phyloP scores from a whole-genome alignment of 1,284 basidiomycete genomes.

The Afroboletus lepidellus region DNA sequence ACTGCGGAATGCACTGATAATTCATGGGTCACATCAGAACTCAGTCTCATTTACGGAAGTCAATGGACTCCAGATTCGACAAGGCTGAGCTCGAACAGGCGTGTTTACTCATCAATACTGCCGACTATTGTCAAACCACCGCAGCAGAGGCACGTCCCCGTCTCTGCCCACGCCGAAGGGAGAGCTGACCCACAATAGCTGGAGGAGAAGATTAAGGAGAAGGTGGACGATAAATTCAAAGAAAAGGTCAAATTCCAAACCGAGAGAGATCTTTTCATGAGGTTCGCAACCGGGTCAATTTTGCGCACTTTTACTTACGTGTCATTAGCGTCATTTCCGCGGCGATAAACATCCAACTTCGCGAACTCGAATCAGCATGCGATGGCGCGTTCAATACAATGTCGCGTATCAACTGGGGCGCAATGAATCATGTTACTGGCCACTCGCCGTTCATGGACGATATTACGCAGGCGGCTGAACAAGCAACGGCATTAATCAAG shows the following conservation, averaged over 20 bases:
- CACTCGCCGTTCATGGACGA: conserved; percentile 81
- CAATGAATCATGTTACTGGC: conserved; percentile 79
- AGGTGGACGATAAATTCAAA: conserved; percentile 73
- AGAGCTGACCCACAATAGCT: conserved; percentile 50
- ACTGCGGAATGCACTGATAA: neutral
- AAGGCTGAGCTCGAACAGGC: conserved; percentile 73
- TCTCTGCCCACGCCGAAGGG: neutral
- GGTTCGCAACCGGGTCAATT: conserved; percentile 44
- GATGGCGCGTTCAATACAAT: conserved; percentile 77
- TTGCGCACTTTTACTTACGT: conserved; percentile 6
- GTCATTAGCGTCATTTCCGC: conserved; percentile 73
- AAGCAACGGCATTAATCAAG: conserved; percentile 64
- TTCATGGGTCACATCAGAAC: conserved; percentile 31
- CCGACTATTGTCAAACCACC: conserved; percentile 95
- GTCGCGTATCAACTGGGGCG: conserved; percentile 75
- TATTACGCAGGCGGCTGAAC: conserved; percentile 62
- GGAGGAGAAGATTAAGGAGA: conserved; percentile 87
- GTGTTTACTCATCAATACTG: conserved; percentile 91
- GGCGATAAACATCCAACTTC: conserved; percentile 74
- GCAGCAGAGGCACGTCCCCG: conserved; percentile 66
- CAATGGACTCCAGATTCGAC: conserved; percentile 77
- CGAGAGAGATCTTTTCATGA: conserved; percentile 87
- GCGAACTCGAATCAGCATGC: conserved; percentile 79
- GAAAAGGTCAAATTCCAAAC: conserved; percentile 80
- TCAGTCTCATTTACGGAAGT: conserved; percentile 53